Evolutionary conservation across 352 stramenopile species (phyloP), one percentile per base, ranked within the genome.

Genomic region (Phytopythium helicoides): DNA sequence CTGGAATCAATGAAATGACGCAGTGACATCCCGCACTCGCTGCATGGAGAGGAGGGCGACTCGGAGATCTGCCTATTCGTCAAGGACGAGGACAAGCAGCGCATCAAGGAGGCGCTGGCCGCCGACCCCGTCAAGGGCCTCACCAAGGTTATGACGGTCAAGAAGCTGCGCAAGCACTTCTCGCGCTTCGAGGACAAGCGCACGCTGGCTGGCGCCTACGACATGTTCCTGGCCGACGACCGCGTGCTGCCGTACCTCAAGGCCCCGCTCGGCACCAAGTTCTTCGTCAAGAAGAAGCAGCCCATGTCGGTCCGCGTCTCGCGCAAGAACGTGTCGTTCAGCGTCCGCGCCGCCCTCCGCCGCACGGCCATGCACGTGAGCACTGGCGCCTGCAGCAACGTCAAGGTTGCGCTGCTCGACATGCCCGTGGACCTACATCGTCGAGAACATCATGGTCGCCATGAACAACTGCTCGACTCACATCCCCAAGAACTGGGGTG

Each of bases 401-500:
- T 98, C 38, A 92, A 89, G 68, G 85, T 91, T 45, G 89, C 85
- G 37, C 71, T 81, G 38, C 56, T 89, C 37, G 71, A 73, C 44
- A 73, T 91, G 73, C 58, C 51, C 18, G 57, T 67, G 1, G 74
- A 87, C n/a, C 37, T 48, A 89, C 45, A 87, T 89, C 34, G 81
- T 91, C 42, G 79, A 87, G 25, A 92, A 94, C 55, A 68, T 92
- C 21, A 58, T 92, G 47, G 64, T 86, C 26, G 80, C 67, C 44
- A 89, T 82, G 66, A 84, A 90, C 64, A 77, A 76, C 39, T 84
- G 79, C 50, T 72, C 78, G 16, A 66, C 60, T 6, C 87, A 95
- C 51, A 81, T 98, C 23, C 79, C 86, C 34, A 91, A 93, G 44
- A 78, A 83, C 40, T 98, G 93, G 93, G 75, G 81, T 42, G 96